These are phyloP conservation scores for Nevesoporus exiguus DNA, from an alignment of 768 basidiomycete genomes.

Conservation along the genomic window DNA sequence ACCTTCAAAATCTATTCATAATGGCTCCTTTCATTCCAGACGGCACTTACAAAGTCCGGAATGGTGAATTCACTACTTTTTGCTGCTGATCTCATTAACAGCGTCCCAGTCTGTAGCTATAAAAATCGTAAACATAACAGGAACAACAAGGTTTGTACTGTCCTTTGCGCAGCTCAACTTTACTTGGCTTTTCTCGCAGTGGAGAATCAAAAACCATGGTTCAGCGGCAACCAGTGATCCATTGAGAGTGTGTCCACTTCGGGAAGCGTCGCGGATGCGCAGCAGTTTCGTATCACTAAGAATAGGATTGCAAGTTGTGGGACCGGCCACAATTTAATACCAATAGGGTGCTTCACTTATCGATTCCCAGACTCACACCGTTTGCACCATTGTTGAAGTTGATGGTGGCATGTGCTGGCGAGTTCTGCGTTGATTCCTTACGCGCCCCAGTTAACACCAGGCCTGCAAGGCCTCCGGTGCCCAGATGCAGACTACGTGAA, in stretches of 20 bases:
- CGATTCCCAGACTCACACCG: not conserved
- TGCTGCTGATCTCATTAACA: not conserved
- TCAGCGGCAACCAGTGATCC: not conserved
- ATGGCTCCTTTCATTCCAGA: not conserved
- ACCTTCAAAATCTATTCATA: not conserved
- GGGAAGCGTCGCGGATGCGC: not conserved
- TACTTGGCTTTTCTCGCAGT: too few species aligned
- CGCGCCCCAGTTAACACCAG: too few species aligned
- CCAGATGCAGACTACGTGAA: too few species aligned
- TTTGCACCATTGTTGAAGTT: not conserved
- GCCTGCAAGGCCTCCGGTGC: too few species aligned
- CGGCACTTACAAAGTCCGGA: not conserved
- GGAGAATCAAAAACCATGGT: too few species aligned
- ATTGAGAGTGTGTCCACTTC: not conserved
- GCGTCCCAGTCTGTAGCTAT: too few species aligned
- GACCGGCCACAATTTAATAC: too few species aligned
- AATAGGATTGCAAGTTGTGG: too few species aligned
- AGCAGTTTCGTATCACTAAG: too few species aligned
- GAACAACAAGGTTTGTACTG: not conserved
- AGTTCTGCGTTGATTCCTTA: too few species aligned
- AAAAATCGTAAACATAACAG: not conserved
- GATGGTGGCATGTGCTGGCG: not conserved
- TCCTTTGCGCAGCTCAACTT: too few species aligned
- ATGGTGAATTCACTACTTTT: not conserved
- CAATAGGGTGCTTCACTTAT: not conserved